phyloP scores from a whole-genome alignment of 768 basidiomycete species.

The Auricularia sp. region DNA sequence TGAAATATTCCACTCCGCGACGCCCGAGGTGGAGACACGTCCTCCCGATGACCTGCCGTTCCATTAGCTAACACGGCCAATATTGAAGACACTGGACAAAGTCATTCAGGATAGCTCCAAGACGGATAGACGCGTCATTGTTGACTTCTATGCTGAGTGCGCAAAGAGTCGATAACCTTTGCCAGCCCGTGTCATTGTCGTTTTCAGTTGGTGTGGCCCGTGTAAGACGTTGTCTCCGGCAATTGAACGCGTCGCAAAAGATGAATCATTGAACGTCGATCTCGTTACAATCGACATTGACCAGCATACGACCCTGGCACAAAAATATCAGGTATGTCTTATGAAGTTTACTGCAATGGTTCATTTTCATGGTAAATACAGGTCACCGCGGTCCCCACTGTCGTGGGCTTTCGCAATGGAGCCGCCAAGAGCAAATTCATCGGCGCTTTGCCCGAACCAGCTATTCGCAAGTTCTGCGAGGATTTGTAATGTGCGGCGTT shows the following conservation, averaged over 20 bases:
- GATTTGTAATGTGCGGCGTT: not conserved
- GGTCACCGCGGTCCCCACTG: not conserved
- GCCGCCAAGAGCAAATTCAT: not conserved
- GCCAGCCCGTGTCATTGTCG: not conserved
- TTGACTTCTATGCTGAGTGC: not conserved
- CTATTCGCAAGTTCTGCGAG: not conserved
- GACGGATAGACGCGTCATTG: not conserved
- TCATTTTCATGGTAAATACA: not conserved
- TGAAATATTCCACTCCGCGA: not conserved
- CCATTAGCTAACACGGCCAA: not conserved
- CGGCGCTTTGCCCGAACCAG: not conserved
- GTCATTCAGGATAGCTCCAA: not conserved
- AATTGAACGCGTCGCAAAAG: not conserved
- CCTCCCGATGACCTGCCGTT: not conserved
- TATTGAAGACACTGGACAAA: not conserved
- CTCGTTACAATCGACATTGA: not conserved
- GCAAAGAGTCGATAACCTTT: not conserved
- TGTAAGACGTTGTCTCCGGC: not conserved
- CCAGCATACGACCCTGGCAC: not conserved
- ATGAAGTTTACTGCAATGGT: not conserved
- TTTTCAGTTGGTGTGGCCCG: not conserved
- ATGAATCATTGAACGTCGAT: not conserved
- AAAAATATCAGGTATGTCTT: not conserved
- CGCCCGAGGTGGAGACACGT: not conserved
- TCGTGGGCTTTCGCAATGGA: not conserved